Conservation (phyloP, 2,329 filamentous ascomycete genomes). For the Aureobasidium sp. region DNA sequence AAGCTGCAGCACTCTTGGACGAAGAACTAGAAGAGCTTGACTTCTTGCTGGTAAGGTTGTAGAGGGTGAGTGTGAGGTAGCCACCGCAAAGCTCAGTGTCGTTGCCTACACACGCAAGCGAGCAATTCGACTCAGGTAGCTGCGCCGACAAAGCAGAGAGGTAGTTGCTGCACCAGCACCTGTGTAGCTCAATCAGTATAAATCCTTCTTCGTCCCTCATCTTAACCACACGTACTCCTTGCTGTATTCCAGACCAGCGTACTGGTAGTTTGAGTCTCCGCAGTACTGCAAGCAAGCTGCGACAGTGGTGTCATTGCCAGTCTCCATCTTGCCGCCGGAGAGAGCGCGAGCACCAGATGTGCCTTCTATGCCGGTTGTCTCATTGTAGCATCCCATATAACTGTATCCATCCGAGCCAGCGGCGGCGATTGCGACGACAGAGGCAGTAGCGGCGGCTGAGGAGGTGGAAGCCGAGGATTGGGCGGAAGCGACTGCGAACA, state of each 20-base stretch:
- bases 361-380: constrained; percentile 36
- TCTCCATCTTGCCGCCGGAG: constrained; percentile 31
- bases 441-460: constrained; percentile 22
- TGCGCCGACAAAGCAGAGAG: constrained; percentile 41
- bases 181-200: background rate
- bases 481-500: constrained; percentile 15
- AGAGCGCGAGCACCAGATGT: constrained; percentile 40
- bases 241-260: constrained; percentile 47
- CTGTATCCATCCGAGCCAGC: constrained; percentile 28
- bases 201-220: background rate
- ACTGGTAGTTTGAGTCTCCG: constrained; percentile 28
- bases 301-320: constrained; percentile 43
- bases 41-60: constrained; percentile 20
- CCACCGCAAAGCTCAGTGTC: constrained; percentile 47
- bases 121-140: constrained; percentile 41
- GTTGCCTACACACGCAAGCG: constrained; percentile 47
- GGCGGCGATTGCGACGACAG: constrained; percentile 14
- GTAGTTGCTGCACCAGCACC: constrained; percentile 49
- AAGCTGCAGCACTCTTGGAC: background rate
- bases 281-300: constrained; percentile 46
- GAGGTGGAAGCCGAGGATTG: constrained; percentile 19
- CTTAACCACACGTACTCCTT: constrained; percentile 33
- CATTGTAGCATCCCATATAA: constrained; percentile 52
- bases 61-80: constrained; percentile 28
- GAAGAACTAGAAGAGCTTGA: background rate